Conservation (phyloP, 768 basidiomycete species). For the Russula sp. region DNA sequence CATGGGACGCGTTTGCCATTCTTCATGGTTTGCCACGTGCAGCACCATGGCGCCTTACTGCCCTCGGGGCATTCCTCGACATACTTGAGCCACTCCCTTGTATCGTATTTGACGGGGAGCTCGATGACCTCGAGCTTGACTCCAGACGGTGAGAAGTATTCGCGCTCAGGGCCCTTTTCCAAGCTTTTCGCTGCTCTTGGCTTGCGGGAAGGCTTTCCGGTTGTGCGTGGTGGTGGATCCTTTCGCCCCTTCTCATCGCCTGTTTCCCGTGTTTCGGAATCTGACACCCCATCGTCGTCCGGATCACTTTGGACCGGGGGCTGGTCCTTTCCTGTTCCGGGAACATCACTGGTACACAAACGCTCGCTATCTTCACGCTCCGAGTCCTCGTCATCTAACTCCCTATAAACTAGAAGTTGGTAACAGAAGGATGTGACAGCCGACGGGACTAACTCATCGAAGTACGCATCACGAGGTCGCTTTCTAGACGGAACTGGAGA, state of each 20-base stretch:
- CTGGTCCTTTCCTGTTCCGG: conserved; percentile 4
- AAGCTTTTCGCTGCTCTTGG: conserved; percentile 4
- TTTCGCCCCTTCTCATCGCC: conserved; percentile 1
- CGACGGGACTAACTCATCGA: conserved; percentile 19
- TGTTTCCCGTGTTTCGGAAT: conserved; percentile 7
- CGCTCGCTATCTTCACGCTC: background rate
- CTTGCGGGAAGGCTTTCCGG: conserved; percentile 14
- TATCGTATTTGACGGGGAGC: conserved; percentile 30
- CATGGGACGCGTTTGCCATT: conserved; percentile 39
- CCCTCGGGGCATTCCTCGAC: conserved; percentile 27
- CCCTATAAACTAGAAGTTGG: conserved; percentile 7
- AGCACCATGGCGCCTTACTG: conserved; percentile 37
- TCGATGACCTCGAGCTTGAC: conserved; percentile 31
- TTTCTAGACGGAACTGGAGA: conserved; percentile 20
- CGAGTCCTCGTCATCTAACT: conserved; percentile 18
- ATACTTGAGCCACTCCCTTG: conserved; percentile 27
- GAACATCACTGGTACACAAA: background rate
- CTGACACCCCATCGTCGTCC: conserved; percentile 15
- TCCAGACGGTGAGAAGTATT: conserved; percentile 27
- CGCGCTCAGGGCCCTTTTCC: conserved; percentile 17
- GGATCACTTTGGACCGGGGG: background rate
- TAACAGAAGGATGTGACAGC: background rate
- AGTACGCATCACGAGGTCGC: conserved; percentile 1
- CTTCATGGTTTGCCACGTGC: conserved; percentile 42
- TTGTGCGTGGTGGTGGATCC: conserved; percentile 7